Evolutionary conservation across 306 rosid genomes (phyloP).

Genomic region (Glycine tomentella): DNA sequence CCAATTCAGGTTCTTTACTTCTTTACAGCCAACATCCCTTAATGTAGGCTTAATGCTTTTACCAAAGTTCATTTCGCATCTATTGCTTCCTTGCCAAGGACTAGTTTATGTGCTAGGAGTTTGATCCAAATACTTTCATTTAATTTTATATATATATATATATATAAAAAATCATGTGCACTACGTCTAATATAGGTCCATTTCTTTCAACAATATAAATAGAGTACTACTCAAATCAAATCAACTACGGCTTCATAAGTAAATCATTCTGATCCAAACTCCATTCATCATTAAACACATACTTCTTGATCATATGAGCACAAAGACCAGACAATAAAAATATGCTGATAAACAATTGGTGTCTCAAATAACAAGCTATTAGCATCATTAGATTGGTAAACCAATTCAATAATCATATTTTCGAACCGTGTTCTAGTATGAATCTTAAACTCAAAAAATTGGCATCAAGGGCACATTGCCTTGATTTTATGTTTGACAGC

Average conservation of each 20-base stretch:
- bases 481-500: slow-evolving; percentile 48
- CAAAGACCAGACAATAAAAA: not conserved
- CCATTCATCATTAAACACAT: not conserved
- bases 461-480: slow-evolving; percentile 44
- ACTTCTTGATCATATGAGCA: slow-evolving; percentile 6
- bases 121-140: not conserved
- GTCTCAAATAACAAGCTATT: slow-evolving; percentile 21
- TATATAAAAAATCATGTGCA: not conserved
- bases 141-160: too few relatives aligned
- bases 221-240: not conserved
- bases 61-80: too few relatives aligned
- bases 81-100: too few relatives aligned
- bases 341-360: not conserved
- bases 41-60: too few relatives aligned
- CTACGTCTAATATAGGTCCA: not conserved
- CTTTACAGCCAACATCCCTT: not conserved
- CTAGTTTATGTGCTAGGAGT: too few relatives aligned
- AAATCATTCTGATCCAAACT: not conserved
- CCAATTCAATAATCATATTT: slow-evolving; percentile 33
- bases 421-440: slow-evolving; percentile 23
- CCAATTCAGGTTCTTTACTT: not conserved
- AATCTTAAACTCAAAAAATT: slow-evolving; percentile 37
- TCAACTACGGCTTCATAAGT: not conserved
- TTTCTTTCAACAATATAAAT: not conserved
- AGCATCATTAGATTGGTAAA: slow-evolving; percentile 33